Evolutionary conservation across 441 rosid genomes (phyloP), one percentile per base, ranked within the genome.

Genomic region (Pelargonium citronellum): DNA sequence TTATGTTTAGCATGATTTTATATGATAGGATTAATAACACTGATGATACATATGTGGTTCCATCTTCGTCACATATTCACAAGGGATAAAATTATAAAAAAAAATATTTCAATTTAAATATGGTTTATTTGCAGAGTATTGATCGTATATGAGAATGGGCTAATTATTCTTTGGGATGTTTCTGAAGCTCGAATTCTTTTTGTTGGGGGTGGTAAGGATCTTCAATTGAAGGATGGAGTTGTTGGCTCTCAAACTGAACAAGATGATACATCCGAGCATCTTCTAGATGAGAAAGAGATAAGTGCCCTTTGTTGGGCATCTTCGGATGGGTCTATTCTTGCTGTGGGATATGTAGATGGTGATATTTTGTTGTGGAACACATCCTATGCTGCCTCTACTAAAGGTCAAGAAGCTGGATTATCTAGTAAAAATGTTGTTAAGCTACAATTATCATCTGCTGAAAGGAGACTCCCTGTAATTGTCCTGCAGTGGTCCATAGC

Each of bases 281-380:
- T 82, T 67, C 81, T 53, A 53, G 81, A 68, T 70, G 88, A 79
- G 65, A 87, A 87, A 83, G 87, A 87, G 82, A 86, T 87, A 74
- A 80, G 86, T 80, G 78, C 88, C 74, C 73, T 87, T 68, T 87
- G 92, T 80, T 87, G 92, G 92, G 88, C 89, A 72, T 84, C 88
- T 61, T 62, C 80, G 34, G 85, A 86, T 77, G 92, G 92, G 65
- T 86, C 92, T 61, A 71, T 87, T 79, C 88, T 87, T 73, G 88
- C 88, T 64, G 88, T 82, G 67, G 92, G 92, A 72, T 87, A 84
- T 80, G 81, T 84, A 65, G 92, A 86, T 73, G 90, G 92, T 69
- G 90, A 87, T 83, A 80, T 86, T 79, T 58, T 83, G 75, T 75
- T 87, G 71, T 87, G 90, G 92, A 78, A 82, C 74, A 58, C 79